These are phyloP conservation scores for Phaeosphaeria sp. DNA, from an alignment of 2,329 filamentous ascomycete genomes.

Conservation along the genomic window DNA sequence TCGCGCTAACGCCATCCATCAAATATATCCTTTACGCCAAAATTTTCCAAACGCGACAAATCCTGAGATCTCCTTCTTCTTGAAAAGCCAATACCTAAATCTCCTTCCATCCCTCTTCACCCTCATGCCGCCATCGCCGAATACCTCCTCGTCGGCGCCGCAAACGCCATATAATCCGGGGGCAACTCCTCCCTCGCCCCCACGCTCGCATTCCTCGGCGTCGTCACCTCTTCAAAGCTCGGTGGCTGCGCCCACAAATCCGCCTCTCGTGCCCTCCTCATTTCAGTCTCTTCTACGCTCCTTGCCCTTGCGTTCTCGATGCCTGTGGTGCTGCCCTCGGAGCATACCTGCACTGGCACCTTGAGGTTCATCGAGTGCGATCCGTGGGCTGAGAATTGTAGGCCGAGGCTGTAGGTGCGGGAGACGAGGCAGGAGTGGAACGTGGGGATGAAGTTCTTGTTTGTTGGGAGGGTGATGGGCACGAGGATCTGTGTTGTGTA, in stretches of 20 bases:
- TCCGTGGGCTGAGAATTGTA: slow-evolving; percentile 61
- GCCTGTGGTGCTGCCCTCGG: slow-evolving; percentile 44
- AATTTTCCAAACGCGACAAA: too few species aligned
- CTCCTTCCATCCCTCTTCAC: not conserved
- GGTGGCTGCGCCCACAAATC: slow-evolving; percentile 46
- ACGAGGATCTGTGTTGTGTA: slow-evolving; percentile 70
- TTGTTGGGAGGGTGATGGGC: slow-evolving; percentile 66
- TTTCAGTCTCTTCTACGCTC: slow-evolving; percentile 34
- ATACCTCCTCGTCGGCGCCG: slow-evolving; percentile 16
- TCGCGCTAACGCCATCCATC: not conserved
- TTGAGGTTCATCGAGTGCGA: slow-evolving; percentile 48
- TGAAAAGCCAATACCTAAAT: not conserved
- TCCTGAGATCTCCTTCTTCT: too few species aligned
- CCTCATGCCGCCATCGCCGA: slow-evolving; percentile 6
- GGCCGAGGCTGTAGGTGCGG: slow-evolving; percentile 67
- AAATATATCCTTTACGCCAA: not conserved
- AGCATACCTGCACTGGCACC: slow-evolving; percentile 55
- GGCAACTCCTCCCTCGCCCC: slow-evolving; percentile 31
- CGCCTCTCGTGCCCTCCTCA: slow-evolving; percentile 27
- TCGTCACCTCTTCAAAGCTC: slow-evolving; percentile 9
- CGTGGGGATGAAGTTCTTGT: slow-evolving; percentile 69
- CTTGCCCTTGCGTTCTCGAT: slow-evolving; percentile 41
- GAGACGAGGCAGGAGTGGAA: slow-evolving; percentile 74
- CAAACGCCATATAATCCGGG: slow-evolving; percentile 37
- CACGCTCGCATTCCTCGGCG: slow-evolving; percentile 4